Evolutionary conservation across 2,329 filamentous ascomycete genomes (phyloP).

Genomic region (Lasiodiplodia sp.): DNA sequence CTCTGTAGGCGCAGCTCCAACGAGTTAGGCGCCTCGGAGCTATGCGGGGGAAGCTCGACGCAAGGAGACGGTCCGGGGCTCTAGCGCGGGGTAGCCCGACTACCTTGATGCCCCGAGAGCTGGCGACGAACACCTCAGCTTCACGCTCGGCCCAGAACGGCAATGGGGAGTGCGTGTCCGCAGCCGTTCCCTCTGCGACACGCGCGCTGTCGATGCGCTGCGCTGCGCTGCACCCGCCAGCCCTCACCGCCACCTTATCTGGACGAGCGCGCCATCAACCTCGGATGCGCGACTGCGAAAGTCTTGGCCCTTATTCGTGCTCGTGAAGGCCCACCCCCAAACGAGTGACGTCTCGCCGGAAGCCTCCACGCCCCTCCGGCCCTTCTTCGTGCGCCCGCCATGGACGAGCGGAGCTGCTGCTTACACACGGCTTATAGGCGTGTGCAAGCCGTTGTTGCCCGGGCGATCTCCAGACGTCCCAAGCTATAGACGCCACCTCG

Average conservation of each 20-base stretch:
- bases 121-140: slow-evolving; percentile 1
- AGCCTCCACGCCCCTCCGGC: slow-evolving; percentile 6
- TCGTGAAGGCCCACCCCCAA: neutral
- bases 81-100: slow-evolving; percentile 27
- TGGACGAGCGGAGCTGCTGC: slow-evolving; percentile 27
- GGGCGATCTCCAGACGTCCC: slow-evolving; percentile 14
- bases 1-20: slow-evolving; percentile 27
- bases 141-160: slow-evolving; percentile 23
- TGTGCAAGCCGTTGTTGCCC: slow-evolving; percentile 15
- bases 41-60: slow-evolving; percentile 27
- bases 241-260: slow-evolving; percentile 22
- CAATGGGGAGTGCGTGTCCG: slow-evolving; percentile 14
- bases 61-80: slow-evolving; percentile 17
- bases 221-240: slow-evolving; percentile 2
- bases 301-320: slow-evolving; percentile 9
- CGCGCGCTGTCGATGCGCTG: slow-evolving; percentile 12
- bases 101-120: slow-evolving; percentile 24
- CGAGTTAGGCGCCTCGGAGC: slow-evolving; percentile 18
- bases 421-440: slow-evolving; percentile 21
- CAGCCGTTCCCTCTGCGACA: slow-evolving; percentile 13
- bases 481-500: slow-evolving; percentile 19
- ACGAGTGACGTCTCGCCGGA: slow-evolving; percentile 5
- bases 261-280: neutral
- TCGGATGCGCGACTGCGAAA: slow-evolving; percentile 1
- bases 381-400: slow-evolving; percentile 13